Evolutionary conservation across 225 moss, liverwort and hornwort species (phyloP), one percentile per base, ranked within the genome.

Genomic region (Rhytidiadelphus loreus): DNA sequence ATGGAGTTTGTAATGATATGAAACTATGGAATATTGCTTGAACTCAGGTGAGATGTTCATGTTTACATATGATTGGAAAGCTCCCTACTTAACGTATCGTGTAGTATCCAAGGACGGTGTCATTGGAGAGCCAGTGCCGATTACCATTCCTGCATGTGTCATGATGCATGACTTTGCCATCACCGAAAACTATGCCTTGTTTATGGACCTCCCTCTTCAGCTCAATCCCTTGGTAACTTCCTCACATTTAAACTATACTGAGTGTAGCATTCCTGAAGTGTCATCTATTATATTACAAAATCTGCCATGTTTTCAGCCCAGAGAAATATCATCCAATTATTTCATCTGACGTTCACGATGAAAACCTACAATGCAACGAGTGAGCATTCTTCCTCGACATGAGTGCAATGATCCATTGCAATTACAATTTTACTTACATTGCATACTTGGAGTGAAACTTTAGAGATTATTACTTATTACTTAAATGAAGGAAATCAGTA

Each of bases 31-130:
- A 22, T 17, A 61, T 66, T 83, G 59, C 50, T 78, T 48, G 87
- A 75, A 35, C 13, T 92, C 59, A 96, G 90, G 97, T 2, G 93
- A 97, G 72, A 84, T 97, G 95, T 97, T 97, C 61, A 70, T 88
- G 18, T 96, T 94, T 77, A 92, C 91, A 24, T 95, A 85, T 12
- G 44, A 95, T 28, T 32, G 1, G 5, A 58, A 85, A 12, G 69
- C 55, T 8, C 94, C 94, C 21, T 48, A 91, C 33, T 44, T 90
- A 35, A 88, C 65, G 6, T 97, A 97, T 55, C 73, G 88, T 28
- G 83, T 95, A 46, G 84, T 95, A 26, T 94, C 95, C 26, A 95
- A 95, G 60, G 93, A 95, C 64, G 95, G 94, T 16, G 65, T 86
- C 64, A 82, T 97, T 80, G 86, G 83, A 22, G 91, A 96, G 28